Percentiles rank a stretch among this genome's conserved stretches.
Evolutionary conservation across 768 basidiomycete species (phyloP).

Genomic region (Lentinula boryana): DNA sequence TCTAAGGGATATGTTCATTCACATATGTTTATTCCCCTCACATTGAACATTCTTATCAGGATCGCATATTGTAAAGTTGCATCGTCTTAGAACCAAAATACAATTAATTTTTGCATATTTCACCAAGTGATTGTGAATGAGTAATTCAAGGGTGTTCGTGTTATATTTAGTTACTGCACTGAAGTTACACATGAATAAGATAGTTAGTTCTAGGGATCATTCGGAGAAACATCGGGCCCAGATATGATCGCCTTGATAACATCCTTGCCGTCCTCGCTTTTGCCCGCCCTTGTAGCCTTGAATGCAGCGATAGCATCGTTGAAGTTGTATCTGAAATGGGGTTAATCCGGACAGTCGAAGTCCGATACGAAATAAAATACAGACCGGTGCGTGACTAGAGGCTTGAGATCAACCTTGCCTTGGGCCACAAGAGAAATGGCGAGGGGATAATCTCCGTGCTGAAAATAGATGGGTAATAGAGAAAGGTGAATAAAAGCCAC

Average conservation of each 20-base stretch:
- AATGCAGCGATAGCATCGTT: slow-evolving; percentile 76
- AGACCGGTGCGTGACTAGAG: slow-evolving; percentile 84
- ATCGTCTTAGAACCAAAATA: not conserved
- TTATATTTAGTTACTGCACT: no score
- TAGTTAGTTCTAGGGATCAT: slow-evolving; percentile 24
- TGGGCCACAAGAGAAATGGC: slow-evolving; percentile 79
- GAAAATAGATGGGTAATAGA: not conserved
- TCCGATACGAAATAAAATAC: slow-evolving; percentile 9
- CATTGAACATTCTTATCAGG: not conserved
- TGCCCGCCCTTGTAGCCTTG: slow-evolving; percentile 71
- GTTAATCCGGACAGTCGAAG: not conserved
- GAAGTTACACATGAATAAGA: no score
- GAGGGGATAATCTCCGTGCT: slow-evolving; percentile 83
- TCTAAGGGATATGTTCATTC: not conserved
- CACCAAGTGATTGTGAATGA: no score
- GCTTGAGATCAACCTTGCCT: slow-evolving; percentile 81
- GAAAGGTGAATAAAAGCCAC: slow-evolving; percentile 11
- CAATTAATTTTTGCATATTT: not conserved
- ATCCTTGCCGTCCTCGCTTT: slow-evolving; percentile 79
- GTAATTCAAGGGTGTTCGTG: no score
- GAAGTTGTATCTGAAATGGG: slow-evolving; percentile 60
- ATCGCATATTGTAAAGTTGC: not conserved
- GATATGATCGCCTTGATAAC: slow-evolving; percentile 90
- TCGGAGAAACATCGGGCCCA: slow-evolving; percentile 58
- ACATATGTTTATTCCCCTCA: not conserved